Conservation (phyloP, 805 yeast species). For the Starmerella apicola region DNA sequence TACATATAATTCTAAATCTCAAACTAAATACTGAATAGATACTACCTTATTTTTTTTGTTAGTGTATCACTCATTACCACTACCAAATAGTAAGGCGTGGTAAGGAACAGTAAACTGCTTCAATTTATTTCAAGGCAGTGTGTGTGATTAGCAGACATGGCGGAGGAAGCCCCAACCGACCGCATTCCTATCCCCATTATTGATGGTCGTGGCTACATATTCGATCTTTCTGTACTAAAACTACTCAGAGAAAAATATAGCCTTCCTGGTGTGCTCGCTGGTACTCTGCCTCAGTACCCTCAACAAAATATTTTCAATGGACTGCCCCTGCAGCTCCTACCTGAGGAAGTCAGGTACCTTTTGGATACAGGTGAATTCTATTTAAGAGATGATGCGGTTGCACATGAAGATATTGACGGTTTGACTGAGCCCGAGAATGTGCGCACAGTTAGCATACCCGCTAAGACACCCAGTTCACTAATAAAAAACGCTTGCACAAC, state of each 20-base stretch:
- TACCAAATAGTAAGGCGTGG: no score
- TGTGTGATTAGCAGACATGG: no score
- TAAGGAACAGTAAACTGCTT: no score
- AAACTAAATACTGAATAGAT: no score
- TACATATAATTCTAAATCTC: no score
- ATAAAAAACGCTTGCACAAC: neutral
- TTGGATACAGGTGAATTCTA: constrained; percentile 34
- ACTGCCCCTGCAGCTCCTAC: constrained; percentile 59
- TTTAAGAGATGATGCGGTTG: constrained; percentile 33
- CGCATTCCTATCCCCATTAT: constrained; percentile 31
- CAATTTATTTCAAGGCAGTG: no score
- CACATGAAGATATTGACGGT: neutral
- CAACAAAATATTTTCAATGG: constrained; percentile 87
- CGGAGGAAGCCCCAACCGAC: no score
- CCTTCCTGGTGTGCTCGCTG: constrained; percentile 64
- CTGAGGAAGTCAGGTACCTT: constrained; percentile 65
- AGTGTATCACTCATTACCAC: no score
- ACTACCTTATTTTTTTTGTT: no score
- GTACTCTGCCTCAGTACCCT: constrained; percentile 80
- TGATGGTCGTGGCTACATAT: constrained; percentile 42
- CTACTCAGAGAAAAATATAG: constrained; percentile 44
- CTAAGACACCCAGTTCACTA: neutral
- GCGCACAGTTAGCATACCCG: neutral
- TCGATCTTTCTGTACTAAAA: constrained; percentile 42
- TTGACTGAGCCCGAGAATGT: neutral